These are phyloP conservation scores for Peniophora sp. DNA, from an alignment of 1,284 basidiomycete species.

Conservation along the genomic window DNA sequence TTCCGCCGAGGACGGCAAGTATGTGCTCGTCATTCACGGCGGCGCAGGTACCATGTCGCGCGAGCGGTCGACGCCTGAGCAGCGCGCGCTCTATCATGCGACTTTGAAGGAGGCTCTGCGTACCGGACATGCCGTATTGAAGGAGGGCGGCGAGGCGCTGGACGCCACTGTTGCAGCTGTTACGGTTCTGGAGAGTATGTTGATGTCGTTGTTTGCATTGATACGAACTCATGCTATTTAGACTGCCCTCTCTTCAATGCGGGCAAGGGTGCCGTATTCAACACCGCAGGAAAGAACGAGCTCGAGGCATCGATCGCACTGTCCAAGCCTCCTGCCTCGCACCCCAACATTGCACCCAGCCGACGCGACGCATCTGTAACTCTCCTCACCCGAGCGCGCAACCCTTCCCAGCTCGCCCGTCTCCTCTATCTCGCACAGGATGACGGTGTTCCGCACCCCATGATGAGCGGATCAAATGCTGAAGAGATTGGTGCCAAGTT, in stretches of 20 bases:
- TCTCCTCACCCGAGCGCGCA: constrained; percentile 58
- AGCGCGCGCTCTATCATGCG: constrained; percentile 49
- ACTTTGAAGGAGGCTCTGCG: constrained; percentile 47
- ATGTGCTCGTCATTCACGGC: constrained; percentile 68
- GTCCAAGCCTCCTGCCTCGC: constrained; percentile 60
- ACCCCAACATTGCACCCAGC: constrained; percentile 47
- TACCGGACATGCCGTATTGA: constrained; percentile 58
- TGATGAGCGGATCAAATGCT: constrained; percentile 59
- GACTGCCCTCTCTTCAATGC: constrained; percentile 75
- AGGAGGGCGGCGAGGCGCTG: constrained; percentile 67
- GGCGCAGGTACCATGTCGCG: constrained; percentile 67
- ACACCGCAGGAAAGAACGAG: constrained; percentile 74
- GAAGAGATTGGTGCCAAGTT: constrained; percentile 51
- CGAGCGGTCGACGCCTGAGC: constrained; percentile 52
- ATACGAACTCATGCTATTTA: constrained; percentile 16
- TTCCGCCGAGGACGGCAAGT: constrained; percentile 8
- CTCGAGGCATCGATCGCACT: constrained; percentile 75
- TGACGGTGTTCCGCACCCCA: constrained; percentile 49
- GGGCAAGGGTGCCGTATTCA: constrained; percentile 77
- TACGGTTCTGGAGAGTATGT: constrained; percentile 57
- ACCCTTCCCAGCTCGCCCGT: constrained; percentile 67
- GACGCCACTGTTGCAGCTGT: constrained; percentile 78
- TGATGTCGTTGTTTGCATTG: neutral
- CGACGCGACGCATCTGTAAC: constrained; percentile 60
- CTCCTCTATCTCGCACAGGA: constrained; percentile 60